phyloP scores from a whole-genome alignment of 108 stramenopile genomes.

The Skeletonema menzelii region DNA sequence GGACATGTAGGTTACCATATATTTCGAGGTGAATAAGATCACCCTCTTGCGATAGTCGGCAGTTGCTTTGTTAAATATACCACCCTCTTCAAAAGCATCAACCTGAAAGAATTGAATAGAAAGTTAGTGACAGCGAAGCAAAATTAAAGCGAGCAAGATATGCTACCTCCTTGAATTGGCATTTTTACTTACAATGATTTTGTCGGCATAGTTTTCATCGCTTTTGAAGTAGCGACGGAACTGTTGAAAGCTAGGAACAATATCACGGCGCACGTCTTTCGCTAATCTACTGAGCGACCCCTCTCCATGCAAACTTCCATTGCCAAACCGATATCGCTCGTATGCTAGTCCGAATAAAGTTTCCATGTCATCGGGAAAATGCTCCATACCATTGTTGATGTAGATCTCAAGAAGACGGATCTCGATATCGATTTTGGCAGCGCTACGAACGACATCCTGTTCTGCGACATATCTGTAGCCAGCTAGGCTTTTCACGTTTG shows the following conservation, averaged over 20 bases:
- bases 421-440: constrained; percentile 40
- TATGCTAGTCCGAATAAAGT: constrained; percentile 45
- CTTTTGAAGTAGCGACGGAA: constrained; percentile 63
- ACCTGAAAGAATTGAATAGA: constrained; percentile 2
- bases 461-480: constrained; percentile 29
- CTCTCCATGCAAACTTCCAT: constrained; percentile 26
- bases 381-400: constrained; percentile 31
- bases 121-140: background rate
- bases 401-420: constrained; percentile 36
- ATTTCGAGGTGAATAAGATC: constrained; percentile 54
- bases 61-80: constrained; percentile 36
- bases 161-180: background rate
- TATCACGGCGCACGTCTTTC: constrained; percentile 51
- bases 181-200: constrained; percentile 51
- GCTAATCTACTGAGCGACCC: constrained; percentile 51
- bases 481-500: constrained; percentile 19
- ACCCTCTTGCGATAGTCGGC: constrained; percentile 55
- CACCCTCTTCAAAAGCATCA: constrained; percentile 25
- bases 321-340: constrained; percentile 67
- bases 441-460: constrained; percentile 9
- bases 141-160: background rate
- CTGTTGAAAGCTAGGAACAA: constrained; percentile 64
- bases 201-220: constrained; percentile 67
- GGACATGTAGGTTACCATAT: constrained; percentile 72
- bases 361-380: constrained; percentile 25